Percentiles rank a stretch among this genome's conserved stretches.
Evolutionary conservation across 2,329 filamentous ascomycete species (phyloP).

Genomic region (Pyrenophora teres): DNA sequence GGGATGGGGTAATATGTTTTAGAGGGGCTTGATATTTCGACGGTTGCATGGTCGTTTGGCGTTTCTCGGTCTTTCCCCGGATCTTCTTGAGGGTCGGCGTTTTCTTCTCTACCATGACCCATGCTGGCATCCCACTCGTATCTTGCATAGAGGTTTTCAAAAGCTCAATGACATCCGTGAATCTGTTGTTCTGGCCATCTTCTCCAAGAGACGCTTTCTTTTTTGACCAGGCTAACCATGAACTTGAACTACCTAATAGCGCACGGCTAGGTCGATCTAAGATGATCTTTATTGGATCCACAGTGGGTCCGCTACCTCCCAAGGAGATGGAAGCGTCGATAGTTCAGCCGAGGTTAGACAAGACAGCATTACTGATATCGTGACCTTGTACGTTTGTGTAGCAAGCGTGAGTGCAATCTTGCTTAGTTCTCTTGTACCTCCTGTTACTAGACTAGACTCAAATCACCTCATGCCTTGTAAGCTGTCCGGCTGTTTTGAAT

Average conservation of each 20-base stretch:
- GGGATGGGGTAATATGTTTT: conserved; percentile 5
- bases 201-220: no score
- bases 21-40: not conserved
- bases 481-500: no score
- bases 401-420: no score
- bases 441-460: no score
- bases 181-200: no score
- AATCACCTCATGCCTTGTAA: no score
- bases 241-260: not conserved
- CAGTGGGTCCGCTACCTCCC: not conserved
- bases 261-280: conserved; percentile 3
- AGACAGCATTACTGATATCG: no score
- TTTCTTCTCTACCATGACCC: no score
- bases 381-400: no score
- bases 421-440: not conserved
- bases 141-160: conserved; percentile 20
- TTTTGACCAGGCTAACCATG: no score
- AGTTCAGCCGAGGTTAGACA: not conserved
- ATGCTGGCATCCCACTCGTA: conserved; percentile 15
- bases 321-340: not conserved
- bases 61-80: conserved; percentile 14
- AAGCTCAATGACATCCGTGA: not conserved
- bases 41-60: conserved; percentile 28
- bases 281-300: conserved; percentile 1
- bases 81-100: conserved; percentile 2